Evolutionary conservation across 106 monocot species (phyloP), one percentile per base, ranked within the genome.

Genomic region (Allium sativum): DNA sequence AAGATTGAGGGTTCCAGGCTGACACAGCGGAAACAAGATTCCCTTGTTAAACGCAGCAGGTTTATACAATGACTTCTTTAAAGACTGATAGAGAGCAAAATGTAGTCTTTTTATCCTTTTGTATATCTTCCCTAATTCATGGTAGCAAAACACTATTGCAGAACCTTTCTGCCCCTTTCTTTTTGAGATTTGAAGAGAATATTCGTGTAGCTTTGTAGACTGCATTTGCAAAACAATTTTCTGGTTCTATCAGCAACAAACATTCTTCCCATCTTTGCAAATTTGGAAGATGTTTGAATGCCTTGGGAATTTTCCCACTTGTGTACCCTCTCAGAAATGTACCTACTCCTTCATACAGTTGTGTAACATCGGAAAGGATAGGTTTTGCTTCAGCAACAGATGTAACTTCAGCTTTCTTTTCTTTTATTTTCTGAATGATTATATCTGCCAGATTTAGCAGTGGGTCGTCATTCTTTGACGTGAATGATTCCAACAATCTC

Each of bases 21-120:
- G 78, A 68, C 96, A 98, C 5, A 98, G 78, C 5, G 96, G 96
- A 48, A 98, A 65, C 48, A 98, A 61, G 68, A 98, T 80, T 60
- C 96, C 96, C 76, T 91, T 98, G 76, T 75, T 75, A 70, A 98
- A 98, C 6, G 87, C 96, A 68, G 91, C 91, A 20, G 96, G 96
- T 62, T 98, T 98, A 55, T 91, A 98, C 1, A 98, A 80, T 10
- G 87, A 65, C 71, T 98, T 98, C 21, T 88, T 91, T 45, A 98
- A 47, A 18, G 87, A 73, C 57, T 98, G 91, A 62, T 98, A 98
- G 22, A 98, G 77, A 61, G 82, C 77, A 82, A 88, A 88, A 81
- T 98, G 96, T 68, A 98, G 84, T 45, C 87, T 68, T 68, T 68
- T 84, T 98, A 58, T 91, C 82, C 66, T 88, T 88, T 78, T 74